Evolutionary conservation across 768 basidiomycete genomes (phyloP).

Genomic region (Mrakia blollopis): DNA sequence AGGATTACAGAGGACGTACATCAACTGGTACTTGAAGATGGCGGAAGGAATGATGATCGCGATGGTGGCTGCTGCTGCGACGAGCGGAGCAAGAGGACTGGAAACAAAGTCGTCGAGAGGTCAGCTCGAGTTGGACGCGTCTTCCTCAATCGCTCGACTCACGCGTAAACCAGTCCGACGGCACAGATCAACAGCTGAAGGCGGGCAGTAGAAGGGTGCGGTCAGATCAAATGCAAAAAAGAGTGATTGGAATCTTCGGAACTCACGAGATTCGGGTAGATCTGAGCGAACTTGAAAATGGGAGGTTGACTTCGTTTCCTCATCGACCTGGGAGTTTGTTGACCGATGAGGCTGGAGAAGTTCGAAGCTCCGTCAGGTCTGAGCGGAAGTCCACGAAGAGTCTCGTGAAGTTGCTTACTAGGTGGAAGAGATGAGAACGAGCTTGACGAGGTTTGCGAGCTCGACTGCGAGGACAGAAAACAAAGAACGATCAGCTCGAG

Average conservation of each 20-base stretch:
- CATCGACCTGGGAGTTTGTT: conserved; percentile 10
- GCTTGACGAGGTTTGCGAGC: conserved; percentile 18
- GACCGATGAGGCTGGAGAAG: neutral
- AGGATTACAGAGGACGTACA: neutral
- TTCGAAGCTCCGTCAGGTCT: neutral
- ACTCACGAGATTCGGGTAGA: conserved; percentile 6
- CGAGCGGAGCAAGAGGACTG: conserved; percentile 21
- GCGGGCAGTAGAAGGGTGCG: neutral
- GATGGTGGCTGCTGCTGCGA: neutral
- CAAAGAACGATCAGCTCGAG: no score
- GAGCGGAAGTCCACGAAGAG: neutral
- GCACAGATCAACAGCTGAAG: conserved; percentile 5
- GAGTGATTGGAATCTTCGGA: no score
- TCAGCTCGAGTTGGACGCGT: neutral
- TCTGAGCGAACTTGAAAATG: conserved; percentile 14
- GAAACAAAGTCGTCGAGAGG: neutral
- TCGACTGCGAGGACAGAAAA: neutral
- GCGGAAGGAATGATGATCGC: neutral
- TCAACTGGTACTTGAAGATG: neutral
- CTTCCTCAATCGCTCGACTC: neutral
- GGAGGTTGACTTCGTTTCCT: neutral
- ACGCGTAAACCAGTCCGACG: conserved; percentile 18
- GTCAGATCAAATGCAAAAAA: no score
- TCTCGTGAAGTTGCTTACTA: neutral
- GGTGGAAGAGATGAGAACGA: neutral